Evolutionary conservation across 1,139 yeast species (phyloP), one percentile per base, ranked within the genome.

Genomic region (Yamadazyma friedrichii): DNA sequence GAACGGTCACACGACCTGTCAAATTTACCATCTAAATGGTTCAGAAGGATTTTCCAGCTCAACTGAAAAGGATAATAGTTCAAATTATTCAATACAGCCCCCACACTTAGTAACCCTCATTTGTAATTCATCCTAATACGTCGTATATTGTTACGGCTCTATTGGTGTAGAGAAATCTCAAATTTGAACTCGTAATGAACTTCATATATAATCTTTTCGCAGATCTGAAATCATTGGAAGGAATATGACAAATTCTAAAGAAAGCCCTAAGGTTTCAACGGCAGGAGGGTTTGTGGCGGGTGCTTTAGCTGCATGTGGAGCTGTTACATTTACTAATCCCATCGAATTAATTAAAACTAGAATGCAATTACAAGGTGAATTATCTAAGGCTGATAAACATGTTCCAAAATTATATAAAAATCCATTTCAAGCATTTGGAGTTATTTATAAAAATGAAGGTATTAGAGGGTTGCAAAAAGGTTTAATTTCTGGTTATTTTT

Each of bases 341-440:
- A 85, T 93, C 45, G 98, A 93, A 59, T 73, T 93, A 50, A 88
- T 91, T 56, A 93, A 93, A 66, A 93, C 95, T 3, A 74, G 98
- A 64, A 87, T 93, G 95, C 98, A 93, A 63, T 71, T 93, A 33
- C 97, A 93, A 64, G 98, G 98, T 42, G 98, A 93, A 63, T 71
- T 93, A 40, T 69, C 82, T 3, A 74, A 82, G 26, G 61, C 64
- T 28, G 74, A 80, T 2, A 56, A 55, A 24, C 63, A 70, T 33
- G 77, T 71, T 1, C 74, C 79, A 12, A 77, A 70, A 49, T 51
- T 76, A 24, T 93, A 93, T 64, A 84, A 76, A 48, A 93, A 93
- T 53, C 91, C 96, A 16, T 55, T 87, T 34, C 98, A 93, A 63
- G 96, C 96, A 1, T 68, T 91, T 50, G 75, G 64, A 0, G 76